These are phyloP conservation scores for Puccinia polysora DNA, from an alignment of 1,284 basidiomycete species.

Conservation along the genomic window DNA sequence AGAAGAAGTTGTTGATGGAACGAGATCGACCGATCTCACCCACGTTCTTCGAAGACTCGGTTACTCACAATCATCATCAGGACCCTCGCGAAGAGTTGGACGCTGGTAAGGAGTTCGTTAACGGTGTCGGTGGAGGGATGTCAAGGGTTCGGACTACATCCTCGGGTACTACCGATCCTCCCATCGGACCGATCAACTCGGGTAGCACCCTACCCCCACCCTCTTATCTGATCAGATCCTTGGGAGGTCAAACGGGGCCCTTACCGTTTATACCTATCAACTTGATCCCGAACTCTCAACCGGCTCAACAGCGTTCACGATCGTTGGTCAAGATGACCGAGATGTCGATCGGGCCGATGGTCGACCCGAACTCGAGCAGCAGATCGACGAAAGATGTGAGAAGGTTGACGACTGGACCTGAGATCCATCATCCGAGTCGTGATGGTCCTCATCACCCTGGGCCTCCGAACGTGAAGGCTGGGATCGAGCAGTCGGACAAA, in stretches of 20 bases:
- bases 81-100: neutral
- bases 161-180: neutral
- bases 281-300: neutral
- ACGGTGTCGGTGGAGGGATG: too few relatives aligned
- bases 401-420: neutral
- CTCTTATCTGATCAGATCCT: constrained; percentile 34
- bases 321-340: neutral
- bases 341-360: neutral
- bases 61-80: neutral
- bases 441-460: neutral
- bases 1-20: constrained; percentile 37
- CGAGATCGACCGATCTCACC: constrained; percentile 39
- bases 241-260: constrained; percentile 36
- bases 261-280: constrained; percentile 33
- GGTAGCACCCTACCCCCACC: constrained; percentile 24
- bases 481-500: neutral
- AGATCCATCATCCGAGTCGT: neutral
- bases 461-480: neutral
- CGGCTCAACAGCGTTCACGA: neutral
- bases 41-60: neutral
- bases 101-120: too few relatives aligned
- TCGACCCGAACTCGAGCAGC: neutral
- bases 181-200: neutral
- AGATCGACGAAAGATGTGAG: neutral
- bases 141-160: too few relatives aligned